These are phyloP conservation scores for Podochytrium sp. DNA, from an alignment of 192 early-diverging fungal species.

Conservation along the genomic window DNA sequence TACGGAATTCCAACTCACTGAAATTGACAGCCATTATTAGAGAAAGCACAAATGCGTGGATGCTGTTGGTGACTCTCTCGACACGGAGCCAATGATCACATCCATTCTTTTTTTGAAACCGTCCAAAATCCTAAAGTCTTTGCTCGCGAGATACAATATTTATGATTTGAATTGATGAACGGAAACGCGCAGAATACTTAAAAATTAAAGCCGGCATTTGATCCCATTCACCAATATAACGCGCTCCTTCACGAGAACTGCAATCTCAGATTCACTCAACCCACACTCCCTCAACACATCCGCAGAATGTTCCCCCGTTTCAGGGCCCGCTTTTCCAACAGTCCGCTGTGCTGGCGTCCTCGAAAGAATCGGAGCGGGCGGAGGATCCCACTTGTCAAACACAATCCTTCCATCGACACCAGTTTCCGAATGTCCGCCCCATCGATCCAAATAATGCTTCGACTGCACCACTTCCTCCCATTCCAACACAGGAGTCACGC, in stretches of 20 bases:
- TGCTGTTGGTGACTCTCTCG: too few species aligned
- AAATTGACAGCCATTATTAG: too few species aligned
- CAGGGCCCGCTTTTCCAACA: slow-evolving; percentile 6
- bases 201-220: neutral
- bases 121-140: too few species aligned
- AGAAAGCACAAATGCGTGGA: too few species aligned
- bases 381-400: slow-evolving; percentile 39
- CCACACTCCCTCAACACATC: slow-evolving; percentile 33
- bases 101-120: too few species aligned
- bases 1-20: too few species aligned
- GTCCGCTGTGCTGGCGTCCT: slow-evolving; percentile 48
- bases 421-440: slow-evolving; percentile 36
- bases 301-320: slow-evolving; percentile 50
- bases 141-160: too few species aligned
- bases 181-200: neutral
- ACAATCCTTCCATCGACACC: neutral
- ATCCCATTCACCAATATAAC: neutral
- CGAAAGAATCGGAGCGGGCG: slow-evolving; percentile 56
- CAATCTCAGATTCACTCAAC: neutral
- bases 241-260: neutral
- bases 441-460: neutral
- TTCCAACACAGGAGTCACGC: slow-evolving; percentile 66
- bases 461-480: slow-evolving; percentile 30
- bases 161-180: neutral
- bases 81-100: too few species aligned